A percentile compares a stretch with the other conserved stretches of the same genome.
phyloP scores from a whole-genome alignment of 1,284 basidiomycete species.

The Inonotus hispidus region DNA sequence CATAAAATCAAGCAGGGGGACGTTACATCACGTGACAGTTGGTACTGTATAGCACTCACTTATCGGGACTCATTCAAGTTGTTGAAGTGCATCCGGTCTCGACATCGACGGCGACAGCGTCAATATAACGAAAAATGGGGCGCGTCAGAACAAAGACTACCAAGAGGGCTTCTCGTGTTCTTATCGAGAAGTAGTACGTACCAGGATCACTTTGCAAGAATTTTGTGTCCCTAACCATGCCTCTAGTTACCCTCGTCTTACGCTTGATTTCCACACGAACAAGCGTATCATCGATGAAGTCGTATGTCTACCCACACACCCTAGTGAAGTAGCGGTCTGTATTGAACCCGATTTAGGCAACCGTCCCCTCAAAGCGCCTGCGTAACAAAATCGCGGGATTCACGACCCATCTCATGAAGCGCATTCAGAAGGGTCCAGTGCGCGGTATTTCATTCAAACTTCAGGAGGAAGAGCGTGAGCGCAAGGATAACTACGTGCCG shows the following conservation, averaged over 20 bases:
- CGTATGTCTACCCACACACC: conserved; percentile 44
- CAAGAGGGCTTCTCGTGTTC: conserved; percentile 97
- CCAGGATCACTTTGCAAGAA: conserved; percentile 7
- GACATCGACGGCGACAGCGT: conserved; percentile 1
- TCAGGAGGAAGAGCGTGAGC: conserved; percentile 99
- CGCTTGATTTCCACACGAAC: conserved; percentile 98
- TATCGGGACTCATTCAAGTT: neutral
- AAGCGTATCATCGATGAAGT: conserved; percentile 99
- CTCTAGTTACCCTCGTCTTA: conserved; percentile 86
- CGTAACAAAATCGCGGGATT: conserved; percentile 99
- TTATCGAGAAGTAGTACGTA: conserved; percentile 99
- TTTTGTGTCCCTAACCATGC: neutral
- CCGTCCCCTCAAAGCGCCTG: conserved; percentile 97
- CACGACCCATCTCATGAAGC: conserved; percentile 99
- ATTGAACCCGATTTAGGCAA: conserved; percentile 50
- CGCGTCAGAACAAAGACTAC: conserved; percentile 99
- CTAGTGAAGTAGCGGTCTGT: neutral
- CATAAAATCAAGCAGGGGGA: conserved; percentile 17
- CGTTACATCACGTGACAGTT: conserved; percentile 12
- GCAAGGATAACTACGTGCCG: conserved; percentile 98
- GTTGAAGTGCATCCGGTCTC: neutral
- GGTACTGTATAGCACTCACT: conserved; percentile 17
- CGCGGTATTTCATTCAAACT: conserved; percentile 99
- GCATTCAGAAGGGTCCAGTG: conserved; percentile 98
- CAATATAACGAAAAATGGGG: conserved; percentile 48